phyloP scores from a whole-genome alignment of 805 yeast genomes.

The Candida silvatica region DNA sequence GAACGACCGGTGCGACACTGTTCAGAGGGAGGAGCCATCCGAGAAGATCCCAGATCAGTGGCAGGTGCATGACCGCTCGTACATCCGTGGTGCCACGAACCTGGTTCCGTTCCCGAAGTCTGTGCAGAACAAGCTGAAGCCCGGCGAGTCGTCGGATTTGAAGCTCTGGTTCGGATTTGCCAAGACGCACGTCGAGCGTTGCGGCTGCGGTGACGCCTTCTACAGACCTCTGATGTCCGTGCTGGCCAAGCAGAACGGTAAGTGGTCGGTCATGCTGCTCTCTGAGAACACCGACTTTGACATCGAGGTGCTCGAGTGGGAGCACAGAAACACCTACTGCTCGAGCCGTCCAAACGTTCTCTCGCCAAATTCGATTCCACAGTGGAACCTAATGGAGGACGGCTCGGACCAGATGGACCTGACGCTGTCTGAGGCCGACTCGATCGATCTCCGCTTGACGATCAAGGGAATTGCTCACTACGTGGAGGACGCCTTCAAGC shows the following conservation, averaged over 20 bases:
- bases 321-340: conserved; percentile 12
- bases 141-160: conserved; percentile 1
- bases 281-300: neutral
- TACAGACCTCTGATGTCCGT: conserved; percentile 32
- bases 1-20: conserved; percentile 10
- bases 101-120: conserved; percentile 12
- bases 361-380: conserved; percentile 34
- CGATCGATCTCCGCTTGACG: conserved; percentile 16
- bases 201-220: conserved; percentile 33
- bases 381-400: conserved; percentile 23
- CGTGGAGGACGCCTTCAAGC: neutral
- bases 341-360: conserved; percentile 23
- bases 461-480: neutral
- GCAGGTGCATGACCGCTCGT: neutral
- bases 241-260: conserved; percentile 15
- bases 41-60: neutral
- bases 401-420: conserved; percentile 28
- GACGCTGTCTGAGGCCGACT: conserved; percentile 29
- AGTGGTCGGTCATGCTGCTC: conserved; percentile 9
- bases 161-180: conserved; percentile 35
- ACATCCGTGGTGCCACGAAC: conserved; percentile 14
- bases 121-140: conserved; percentile 5
- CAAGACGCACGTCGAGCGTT: conserved; percentile 29
- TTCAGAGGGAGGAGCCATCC: conserved; percentile 3
- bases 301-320: neutral